phyloP scores from a whole-genome alignment of 495 filamentous ascomycete genomes.

The Cryomyces minteri region DNA sequence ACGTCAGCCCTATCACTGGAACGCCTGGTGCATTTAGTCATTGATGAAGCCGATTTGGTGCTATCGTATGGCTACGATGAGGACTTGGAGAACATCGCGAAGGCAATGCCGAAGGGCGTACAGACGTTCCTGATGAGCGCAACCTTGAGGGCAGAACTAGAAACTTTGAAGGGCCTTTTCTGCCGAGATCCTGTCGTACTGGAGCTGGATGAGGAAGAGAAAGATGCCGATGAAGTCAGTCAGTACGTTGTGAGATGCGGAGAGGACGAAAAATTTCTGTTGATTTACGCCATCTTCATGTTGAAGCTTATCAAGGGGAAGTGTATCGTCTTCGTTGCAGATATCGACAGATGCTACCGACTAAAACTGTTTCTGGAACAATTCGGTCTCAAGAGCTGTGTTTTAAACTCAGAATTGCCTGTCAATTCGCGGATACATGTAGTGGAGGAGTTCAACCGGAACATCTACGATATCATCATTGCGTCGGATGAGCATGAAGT shows the following conservation, averaged over 20 bases:
- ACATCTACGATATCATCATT: slow-evolving; percentile 91
- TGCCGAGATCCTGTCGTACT: slow-evolving; percentile 63
- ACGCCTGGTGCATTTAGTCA: slow-evolving; percentile 58
- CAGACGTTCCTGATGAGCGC: slow-evolving; percentile 91
- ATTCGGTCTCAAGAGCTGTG: slow-evolving; percentile 83
- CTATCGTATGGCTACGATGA: slow-evolving; percentile 87
- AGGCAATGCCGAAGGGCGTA: slow-evolving; percentile 60
- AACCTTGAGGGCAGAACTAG: slow-evolving; percentile 71
- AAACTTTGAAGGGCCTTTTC: slow-evolving; percentile 70
- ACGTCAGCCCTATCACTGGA: slow-evolving; percentile 48
- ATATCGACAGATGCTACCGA: slow-evolving; percentile 85
- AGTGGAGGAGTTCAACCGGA: slow-evolving; percentile 93
- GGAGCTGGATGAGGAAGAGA: slow-evolving; percentile 56
- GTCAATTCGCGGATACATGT: slow-evolving; percentile 86
- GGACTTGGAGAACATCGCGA: slow-evolving; percentile 61
- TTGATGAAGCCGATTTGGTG: slow-evolving; percentile 93
- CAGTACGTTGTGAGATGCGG: slow-evolving; percentile 83
- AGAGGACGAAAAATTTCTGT: slow-evolving; percentile 93
- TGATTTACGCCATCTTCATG: slow-evolving; percentile 88
- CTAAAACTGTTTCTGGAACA: slow-evolving; percentile 93
- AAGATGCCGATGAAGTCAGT: slow-evolving; percentile 50
- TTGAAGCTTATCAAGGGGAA: slow-evolving; percentile 89
- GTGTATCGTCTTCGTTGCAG: slow-evolving; percentile 81
- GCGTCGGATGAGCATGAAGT: slow-evolving; percentile 87
- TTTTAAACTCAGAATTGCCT: slow-evolving; percentile 88